Percentiles rank a stretch among this genome's conserved stretches.
These are phyloP conservation scores for Geum urbanum DNA, from an alignment of 306 rosid species.

Conservation along the genomic window DNA sequence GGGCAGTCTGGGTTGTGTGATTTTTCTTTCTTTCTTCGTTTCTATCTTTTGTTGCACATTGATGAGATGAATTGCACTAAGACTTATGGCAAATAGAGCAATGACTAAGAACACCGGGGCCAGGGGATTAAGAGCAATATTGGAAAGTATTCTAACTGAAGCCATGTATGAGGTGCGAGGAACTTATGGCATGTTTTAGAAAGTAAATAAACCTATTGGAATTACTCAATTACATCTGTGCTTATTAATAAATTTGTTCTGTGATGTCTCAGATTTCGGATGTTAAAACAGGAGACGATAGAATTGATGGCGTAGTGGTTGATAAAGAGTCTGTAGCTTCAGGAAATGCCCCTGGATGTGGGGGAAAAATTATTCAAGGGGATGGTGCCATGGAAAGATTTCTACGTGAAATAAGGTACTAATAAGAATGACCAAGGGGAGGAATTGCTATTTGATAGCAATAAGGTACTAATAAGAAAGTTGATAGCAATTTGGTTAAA, in stretches of 20 bases:
- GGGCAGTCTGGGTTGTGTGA: too few species aligned
- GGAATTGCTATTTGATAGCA: too few species aligned
- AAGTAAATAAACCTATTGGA: not conserved
- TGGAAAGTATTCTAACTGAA: conserved; percentile 80
- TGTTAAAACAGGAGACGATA: conserved; percentile 64
- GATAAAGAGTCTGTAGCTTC: conserved; percentile 78
- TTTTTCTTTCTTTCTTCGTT: too few species aligned
- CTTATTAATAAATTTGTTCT: conserved; percentile 17
- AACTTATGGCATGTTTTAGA: not conserved
- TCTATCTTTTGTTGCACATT: too few species aligned
- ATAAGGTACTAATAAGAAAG: too few species aligned
- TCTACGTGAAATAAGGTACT: too few species aligned
- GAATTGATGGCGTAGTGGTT: conserved; percentile 76
- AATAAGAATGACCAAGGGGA: too few species aligned
- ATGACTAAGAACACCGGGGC: too few species aligned
- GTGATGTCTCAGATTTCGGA: conserved; percentile 70
- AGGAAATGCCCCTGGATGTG: conserved; percentile 49
- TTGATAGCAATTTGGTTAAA: too few species aligned
- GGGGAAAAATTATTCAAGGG: conserved; percentile 79
- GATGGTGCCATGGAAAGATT: too few species aligned
- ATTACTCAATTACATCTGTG: not conserved
- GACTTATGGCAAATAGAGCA: too few species aligned
- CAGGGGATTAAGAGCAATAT: conserved; percentile 68
- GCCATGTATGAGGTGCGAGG: conserved; percentile 83
- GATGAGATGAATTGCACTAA: too few species aligned